A percentile compares a stretch with the other conserved stretches of the same genome.
phyloP scores from a whole-genome alignment of 768 basidiomycete species.

The Epithele typhae region DNA sequence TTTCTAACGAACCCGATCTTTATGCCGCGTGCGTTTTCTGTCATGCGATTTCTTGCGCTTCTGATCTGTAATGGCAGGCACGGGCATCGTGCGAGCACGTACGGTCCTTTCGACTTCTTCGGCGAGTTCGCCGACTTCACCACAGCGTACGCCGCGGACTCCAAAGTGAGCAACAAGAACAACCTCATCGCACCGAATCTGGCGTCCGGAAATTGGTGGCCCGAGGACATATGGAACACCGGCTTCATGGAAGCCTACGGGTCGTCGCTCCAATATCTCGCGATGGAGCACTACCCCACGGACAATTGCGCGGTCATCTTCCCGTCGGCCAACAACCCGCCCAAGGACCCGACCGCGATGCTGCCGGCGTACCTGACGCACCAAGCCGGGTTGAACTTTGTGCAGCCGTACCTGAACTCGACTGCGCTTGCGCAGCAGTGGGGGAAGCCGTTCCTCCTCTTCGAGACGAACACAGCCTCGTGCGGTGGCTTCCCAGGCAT shows the following conservation, averaged over 20 bases:
- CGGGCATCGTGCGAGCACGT: constrained; percentile 30
- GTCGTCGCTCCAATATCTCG: constrained; percentile 37
- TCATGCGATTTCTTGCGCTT: neutral
- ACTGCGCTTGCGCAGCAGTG: constrained; percentile 28
- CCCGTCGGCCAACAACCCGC: constrained; percentile 18
- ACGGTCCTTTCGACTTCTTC: constrained; percentile 43
- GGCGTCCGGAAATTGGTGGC: constrained; percentile 46
- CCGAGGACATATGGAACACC: constrained; percentile 48
- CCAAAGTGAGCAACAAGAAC: constrained; percentile 34
- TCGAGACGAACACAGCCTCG: constrained; percentile 50
- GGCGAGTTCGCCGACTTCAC: constrained; percentile 48
- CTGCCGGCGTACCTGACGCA: constrained; percentile 44
- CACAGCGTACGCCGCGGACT: constrained; percentile 37
- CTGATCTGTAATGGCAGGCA: constrained; percentile 22
- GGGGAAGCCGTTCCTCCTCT: constrained; percentile 42
- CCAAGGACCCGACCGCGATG: constrained; percentile 32
- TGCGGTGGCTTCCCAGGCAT: constrained; percentile 53
- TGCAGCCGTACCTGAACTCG: constrained; percentile 34
- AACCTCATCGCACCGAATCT: constrained; percentile 63
- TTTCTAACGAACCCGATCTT: constrained; percentile 81
- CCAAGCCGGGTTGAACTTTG: constrained; percentile 32
- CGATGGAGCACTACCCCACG: constrained; percentile 48
- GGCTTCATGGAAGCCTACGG: constrained; percentile 43
- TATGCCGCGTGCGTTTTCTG: constrained; percentile 43
- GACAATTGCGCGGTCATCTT: constrained; percentile 31